A percentile compares a stretch with the other conserved stretches of the same genome.
phyloP scores from a whole-genome alignment of 306 rosid genomes.

The Casuarina glauca region DNA sequence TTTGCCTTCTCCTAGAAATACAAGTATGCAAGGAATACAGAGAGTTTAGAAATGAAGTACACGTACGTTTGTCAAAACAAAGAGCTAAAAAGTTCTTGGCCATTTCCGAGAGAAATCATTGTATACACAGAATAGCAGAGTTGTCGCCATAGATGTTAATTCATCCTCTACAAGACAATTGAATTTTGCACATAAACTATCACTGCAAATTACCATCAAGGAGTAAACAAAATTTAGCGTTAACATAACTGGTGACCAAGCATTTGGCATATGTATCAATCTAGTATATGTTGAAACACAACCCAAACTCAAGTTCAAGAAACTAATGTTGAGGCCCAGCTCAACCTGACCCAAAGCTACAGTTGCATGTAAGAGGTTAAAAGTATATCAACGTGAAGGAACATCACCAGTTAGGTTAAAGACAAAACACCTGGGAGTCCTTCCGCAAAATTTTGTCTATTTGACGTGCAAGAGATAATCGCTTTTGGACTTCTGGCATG shows the following conservation, averaged over 20 bases:
- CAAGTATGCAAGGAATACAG: neutral
- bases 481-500: constrained; percentile 84
- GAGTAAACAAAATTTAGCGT: neutral
- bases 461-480: constrained; percentile 83
- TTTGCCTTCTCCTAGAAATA: constrained; percentile 63
- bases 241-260: neutral
- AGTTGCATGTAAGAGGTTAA: constrained; percentile 16
- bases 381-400: constrained; percentile 9
- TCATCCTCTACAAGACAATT: neutral
- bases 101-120: neutral
- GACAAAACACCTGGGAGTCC: constrained; percentile 69
- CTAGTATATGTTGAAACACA: constrained; percentile 2
- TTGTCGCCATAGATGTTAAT: neutral
- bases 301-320: constrained; percentile 18
- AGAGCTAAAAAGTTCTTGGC: neutral
- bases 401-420: constrained; percentile 21
- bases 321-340: neutral
- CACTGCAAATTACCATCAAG: neutral
- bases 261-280: neutral
- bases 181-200: neutral
- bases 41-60: constrained; percentile 12
- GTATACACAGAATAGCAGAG: neutral
- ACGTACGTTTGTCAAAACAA: neutral
- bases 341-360: neutral
- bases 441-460: constrained; percentile 81